Conservation (phyloP, 306 rosid genomes). For the Cicer cuneatum region DNA sequence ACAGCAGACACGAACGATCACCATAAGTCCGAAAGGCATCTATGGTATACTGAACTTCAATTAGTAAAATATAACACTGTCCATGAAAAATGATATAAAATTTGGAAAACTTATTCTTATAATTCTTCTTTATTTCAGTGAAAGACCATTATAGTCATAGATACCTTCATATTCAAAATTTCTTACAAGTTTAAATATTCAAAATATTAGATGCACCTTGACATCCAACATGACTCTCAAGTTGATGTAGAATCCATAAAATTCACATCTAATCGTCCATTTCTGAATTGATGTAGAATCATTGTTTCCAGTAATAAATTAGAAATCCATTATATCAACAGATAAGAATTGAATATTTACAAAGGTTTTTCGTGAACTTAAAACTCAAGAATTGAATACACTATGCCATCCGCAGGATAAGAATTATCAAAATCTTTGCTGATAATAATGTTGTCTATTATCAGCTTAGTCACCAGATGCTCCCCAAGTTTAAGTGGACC, state of each 20-base stretch:
- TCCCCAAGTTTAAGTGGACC: neutral
- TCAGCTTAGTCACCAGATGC: neutral
- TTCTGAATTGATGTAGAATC: neutral
- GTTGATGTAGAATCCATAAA: too few species aligned
- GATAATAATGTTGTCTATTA: neutral
- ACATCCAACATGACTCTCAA: too few species aligned
- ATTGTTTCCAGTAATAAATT: neutral
- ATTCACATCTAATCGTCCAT: neutral
- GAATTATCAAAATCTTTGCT: too few species aligned
- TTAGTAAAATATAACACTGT: neutral
- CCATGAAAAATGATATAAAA: neutral
- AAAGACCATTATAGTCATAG: slow-evolving; percentile 1
- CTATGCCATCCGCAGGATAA: too few species aligned
- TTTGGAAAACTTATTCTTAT: neutral
- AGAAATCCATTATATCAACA: neutral
- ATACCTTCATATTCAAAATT: neutral
- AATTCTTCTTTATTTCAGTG: neutral
- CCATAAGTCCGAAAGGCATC: neutral
- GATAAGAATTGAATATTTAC: too few species aligned
- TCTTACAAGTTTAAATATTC: slow-evolving; percentile 4
- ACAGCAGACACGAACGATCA: neutral
- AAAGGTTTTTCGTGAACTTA: neutral
- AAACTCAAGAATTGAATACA: neutral
- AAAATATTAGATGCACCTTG: neutral
- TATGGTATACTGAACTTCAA: neutral